Evolutionary conservation across 2,329 filamentous ascomycete species (phyloP), one percentile per base, ranked within the genome.

Genomic region (Phoma sp.): DNA sequence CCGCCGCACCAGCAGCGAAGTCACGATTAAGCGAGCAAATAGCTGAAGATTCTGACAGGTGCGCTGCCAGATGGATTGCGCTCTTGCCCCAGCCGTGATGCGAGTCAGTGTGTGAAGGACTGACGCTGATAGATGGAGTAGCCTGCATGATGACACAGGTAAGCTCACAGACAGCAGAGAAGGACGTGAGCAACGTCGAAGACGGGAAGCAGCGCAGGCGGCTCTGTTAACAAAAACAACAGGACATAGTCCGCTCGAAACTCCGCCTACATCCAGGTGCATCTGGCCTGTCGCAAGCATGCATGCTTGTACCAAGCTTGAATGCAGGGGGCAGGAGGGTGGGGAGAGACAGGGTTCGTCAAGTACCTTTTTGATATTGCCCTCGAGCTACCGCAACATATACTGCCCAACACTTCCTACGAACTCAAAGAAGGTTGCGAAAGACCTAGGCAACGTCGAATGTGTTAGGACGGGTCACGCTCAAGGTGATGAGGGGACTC

Each of bases 1-100:
- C 67, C 64, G 69, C 68, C 60, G 69, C 66, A 61, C 65, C 63
- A 61, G 65, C 67, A 72, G 69, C 69, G 56, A 66, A 65, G 69
- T 67, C 67, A 60, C 62, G 67, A 62, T 56, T 56, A 59, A 66
- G 54, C 53, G 62, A 47, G 58, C 64, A 59, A 60, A 60, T 56
- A 56, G 60, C 58, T 53, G 64, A 52, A 54, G 57, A 48, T 29
- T 48, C 59, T 59, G 59, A 56, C 38, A 50, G 52, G 53, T 52
- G 49, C 34, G 65, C 60, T 59, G 59, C 39, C 51, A 47, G 50
- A 34, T 45, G 53, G 20, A 47, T 45, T 50, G 61, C 57, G 43
- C 52, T 59, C 49, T 52, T 62, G 56, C 57, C 42, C 56, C 37
- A 40, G 45, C 61, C 26, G 55, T 47, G 63, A 60, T 61, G 64